phyloP scores from a whole-genome alignment of 306 rosid species.

The Ochetophila trinervis region DNA sequence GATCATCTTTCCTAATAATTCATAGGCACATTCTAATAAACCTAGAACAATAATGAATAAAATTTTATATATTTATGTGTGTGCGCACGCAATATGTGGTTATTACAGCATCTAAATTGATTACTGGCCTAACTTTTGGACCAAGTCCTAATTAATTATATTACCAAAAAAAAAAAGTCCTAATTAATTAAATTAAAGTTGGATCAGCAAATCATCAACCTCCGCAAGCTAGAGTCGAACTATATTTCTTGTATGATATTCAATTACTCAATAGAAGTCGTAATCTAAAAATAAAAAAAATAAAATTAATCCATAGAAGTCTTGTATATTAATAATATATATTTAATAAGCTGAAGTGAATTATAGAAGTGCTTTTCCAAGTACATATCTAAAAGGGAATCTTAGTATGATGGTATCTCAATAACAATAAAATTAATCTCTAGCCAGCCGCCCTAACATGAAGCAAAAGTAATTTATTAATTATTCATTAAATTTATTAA shows the following conservation, averaged over 20 bases:
- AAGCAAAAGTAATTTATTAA: neutral
- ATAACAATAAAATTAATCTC: no score
- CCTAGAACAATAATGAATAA: no score
- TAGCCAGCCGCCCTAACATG: no score
- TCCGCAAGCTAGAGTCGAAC: no score
- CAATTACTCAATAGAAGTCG: no score
- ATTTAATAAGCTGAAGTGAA: neutral
- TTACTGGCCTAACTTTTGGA: conserved; percentile 8
- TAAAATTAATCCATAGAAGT: no score
- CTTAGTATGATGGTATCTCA: neutral
- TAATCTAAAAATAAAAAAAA: no score
- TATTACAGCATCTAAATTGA: neutral
- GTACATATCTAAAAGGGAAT: neutral
- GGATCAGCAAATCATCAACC: neutral
- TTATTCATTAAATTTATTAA: no score
- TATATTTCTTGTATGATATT: neutral
- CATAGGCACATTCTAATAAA: neutral
- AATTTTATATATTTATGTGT: neutral
- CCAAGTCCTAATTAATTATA: neutral
- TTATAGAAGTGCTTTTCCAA: no score
- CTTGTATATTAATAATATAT: neutral
- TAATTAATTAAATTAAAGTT: neutral
- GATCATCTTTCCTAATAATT: no score
- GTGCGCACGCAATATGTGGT: neutral
- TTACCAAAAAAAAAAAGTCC: no score